Percentiles rank a stretch among this genome's conserved stretches.
These are phyloP conservation scores for Fomitopsis pulvina DNA, from an alignment of 768 basidiomycete species.

Conservation along the genomic window DNA sequence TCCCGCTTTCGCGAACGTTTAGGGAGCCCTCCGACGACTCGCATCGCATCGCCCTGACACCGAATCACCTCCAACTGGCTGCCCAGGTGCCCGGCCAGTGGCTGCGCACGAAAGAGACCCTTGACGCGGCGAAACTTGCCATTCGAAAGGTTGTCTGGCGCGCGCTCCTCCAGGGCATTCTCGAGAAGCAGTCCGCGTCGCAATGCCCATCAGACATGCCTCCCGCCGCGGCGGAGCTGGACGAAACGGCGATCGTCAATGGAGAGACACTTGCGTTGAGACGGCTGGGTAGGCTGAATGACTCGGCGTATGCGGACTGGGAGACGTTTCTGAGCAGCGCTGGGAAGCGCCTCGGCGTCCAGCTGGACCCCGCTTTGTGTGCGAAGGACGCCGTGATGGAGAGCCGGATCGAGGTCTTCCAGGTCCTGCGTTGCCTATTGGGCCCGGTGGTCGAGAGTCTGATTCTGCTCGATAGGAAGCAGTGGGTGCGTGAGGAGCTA, in stretches of 20 bases:
- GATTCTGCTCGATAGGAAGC: constrained; percentile 54
- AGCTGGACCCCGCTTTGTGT: neutral
- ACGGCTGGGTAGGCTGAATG: constrained; percentile 45
- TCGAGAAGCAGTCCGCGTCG: constrained; percentile 7
- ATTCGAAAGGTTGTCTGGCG: constrained; percentile 69
- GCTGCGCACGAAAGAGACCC: constrained; percentile 32
- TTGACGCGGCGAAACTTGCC: constrained; percentile 38
- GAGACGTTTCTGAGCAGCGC: constrained; percentile 31
- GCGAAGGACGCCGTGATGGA: constrained; percentile 21
- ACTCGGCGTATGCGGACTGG: constrained; percentile 46
- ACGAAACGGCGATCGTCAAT: neutral
- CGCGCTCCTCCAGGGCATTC: constrained; percentile 43
- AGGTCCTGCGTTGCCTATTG: constrained; percentile 59
- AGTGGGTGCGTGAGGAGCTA: constrained; percentile 45
- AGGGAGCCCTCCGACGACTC: constrained; percentile 8
- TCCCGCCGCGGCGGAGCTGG: neutral
- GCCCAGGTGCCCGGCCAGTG: constrained; percentile 65
- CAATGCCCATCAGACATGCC: neutral
- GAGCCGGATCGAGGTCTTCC: constrained; percentile 47
- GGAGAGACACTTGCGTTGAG: constrained; percentile 3
- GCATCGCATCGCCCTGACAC: constrained; percentile 27
- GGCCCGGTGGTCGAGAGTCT: constrained; percentile 64
- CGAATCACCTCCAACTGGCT: constrained; percentile 61
- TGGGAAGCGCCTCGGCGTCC: constrained; percentile 9
- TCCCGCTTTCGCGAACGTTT: constrained; percentile 40